A percentile compares a stretch with the other conserved stretches of the same genome.
phyloP scores from a whole-genome alignment of 768 basidiomycete genomes.

The Boletus patriciae region DNA sequence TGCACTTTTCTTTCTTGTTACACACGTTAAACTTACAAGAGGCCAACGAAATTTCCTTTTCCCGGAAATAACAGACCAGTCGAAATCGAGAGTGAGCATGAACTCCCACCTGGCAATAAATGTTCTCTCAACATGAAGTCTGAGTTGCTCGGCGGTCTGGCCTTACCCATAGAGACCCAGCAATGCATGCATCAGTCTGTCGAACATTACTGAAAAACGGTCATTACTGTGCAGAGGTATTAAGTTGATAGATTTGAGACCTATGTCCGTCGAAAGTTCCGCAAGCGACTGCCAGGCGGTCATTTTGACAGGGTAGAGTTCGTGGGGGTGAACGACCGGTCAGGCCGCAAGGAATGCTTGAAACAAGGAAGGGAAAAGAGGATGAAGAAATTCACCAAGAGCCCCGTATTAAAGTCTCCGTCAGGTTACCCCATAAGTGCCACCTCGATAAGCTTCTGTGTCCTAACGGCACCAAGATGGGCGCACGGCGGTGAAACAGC shows the following conservation, averaged over 20 bases:
- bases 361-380: background rate
- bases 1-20: background rate
- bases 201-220: slow-evolving; percentile 35
- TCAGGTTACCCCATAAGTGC: slow-evolving; percentile 1
- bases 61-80: slow-evolving; percentile 41
- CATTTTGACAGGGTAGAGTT: slow-evolving; percentile 29
- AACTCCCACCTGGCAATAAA: slow-evolving; percentile 42
- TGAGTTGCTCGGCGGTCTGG: background rate
- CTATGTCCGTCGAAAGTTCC: slow-evolving; percentile 37
- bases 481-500: slow-evolving; percentile 9
- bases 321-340: background rate
- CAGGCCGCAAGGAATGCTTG: background rate
- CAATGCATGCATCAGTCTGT: slow-evolving; percentile 43
- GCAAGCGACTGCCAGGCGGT: slow-evolving; percentile 41
- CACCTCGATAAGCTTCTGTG: slow-evolving; percentile 12
- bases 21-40: slow-evolving; percentile 35
- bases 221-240: background rate
- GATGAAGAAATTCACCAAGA: background rate
- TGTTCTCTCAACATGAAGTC: background rate
- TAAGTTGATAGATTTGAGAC: slow-evolving; percentile 25
- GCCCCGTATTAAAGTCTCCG: slow-evolving; percentile 10
- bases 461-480: slow-evolving; percentile 18
- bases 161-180: slow-evolving; percentile 47
- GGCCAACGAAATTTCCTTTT: slow-evolving; percentile 49
- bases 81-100: slow-evolving; percentile 42